Percentiles rank a stretch among this genome's conserved stretches.
These are phyloP conservation scores for Mycena albidolilacea DNA, from an alignment of 768 basidiomycete species.

Conservation along the genomic window DNA sequence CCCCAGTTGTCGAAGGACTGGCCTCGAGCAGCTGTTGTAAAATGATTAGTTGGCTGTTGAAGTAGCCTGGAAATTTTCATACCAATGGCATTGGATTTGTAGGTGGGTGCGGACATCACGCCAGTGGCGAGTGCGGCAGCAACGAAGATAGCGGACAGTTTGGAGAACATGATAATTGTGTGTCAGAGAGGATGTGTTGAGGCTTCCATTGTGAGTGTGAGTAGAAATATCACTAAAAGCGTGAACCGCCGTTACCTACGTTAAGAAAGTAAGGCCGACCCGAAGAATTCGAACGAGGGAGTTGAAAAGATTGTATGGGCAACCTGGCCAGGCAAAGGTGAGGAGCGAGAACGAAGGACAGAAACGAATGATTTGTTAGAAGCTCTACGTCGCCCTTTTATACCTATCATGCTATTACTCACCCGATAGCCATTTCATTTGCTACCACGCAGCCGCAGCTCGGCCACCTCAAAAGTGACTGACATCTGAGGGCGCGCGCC, in stretches of 20 bases:
- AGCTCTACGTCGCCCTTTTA: background rate
- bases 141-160: conserved; percentile 30
- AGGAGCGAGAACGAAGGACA: conserved; percentile 17
- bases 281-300: background rate
- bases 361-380: conserved; percentile 2
- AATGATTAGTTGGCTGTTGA: background rate
- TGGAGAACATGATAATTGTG: conserved; percentile 29
- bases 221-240: background rate
- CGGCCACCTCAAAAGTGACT: background rate
- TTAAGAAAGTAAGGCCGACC: conserved; percentile 6
- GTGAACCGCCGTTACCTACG: background rate
- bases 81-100: conserved; percentile 22
- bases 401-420: background rate
- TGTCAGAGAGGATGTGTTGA: background rate
- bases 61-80: background rate
- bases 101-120: conserved; percentile 22
- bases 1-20: conserved; percentile 54
- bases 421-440: background rate
- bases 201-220: background rate
- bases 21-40: conserved; percentile 27
- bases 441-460: background rate
- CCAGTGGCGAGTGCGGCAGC: conserved; percentile 25
- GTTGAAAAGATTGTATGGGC: conserved; percentile 17
- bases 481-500: conserved; percentile 3
- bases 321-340: conserved; percentile 20